Evolutionary conservation across 495 filamentous ascomycete genomes (phyloP), one percentile per base, ranked within the genome.

Genomic region (Lichenothelia convexa): DNA sequence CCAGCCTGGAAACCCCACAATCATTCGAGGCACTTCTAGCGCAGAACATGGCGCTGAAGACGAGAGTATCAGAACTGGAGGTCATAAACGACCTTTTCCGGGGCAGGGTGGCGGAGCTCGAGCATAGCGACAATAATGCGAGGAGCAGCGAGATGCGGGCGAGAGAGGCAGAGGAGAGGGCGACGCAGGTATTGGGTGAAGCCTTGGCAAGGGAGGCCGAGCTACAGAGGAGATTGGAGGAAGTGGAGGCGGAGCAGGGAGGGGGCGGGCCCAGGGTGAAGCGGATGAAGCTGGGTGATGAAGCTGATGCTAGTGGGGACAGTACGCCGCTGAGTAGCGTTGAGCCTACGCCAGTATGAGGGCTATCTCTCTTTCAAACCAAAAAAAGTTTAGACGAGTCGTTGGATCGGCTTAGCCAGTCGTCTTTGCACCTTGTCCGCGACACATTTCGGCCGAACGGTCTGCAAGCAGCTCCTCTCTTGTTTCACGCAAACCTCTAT

Each of bases 61-160:
- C 47, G n/a, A 45, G 53, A 23, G 33, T 62, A 30, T 45, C 39
- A 21, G 89, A 99, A 54, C 65, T 99, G 16, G 89, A 99, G 51
- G 70, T 99, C 33, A 91, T 99, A 55, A 93, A 94, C 46, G 83
- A 84, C 45, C 66, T 97, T 18, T 95, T 91, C 62, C 67, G 80
- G 21, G 80, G 79, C n/a, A 74, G 86, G 18, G 78, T 95, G 27
- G 68, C 68, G 13, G 82, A 95, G 50, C 68, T 93, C 1, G 87
- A 97, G 42, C 68, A 77, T 42, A 78, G 76, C 44, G 80, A 87
- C 49, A 63, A 63, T 34, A 70, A 71, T 33, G 70, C 72, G 30
- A 63, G 75, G 45, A 58, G 73, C 44, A 64, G 66, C 26, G 68
- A 77, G 45, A 65, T 64, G 57, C 58, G 65, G 27, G 54, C 58